Conservation (phyloP, 2,329 filamentous ascomycete genomes). For the Ophiocordyceps australis region DNA sequence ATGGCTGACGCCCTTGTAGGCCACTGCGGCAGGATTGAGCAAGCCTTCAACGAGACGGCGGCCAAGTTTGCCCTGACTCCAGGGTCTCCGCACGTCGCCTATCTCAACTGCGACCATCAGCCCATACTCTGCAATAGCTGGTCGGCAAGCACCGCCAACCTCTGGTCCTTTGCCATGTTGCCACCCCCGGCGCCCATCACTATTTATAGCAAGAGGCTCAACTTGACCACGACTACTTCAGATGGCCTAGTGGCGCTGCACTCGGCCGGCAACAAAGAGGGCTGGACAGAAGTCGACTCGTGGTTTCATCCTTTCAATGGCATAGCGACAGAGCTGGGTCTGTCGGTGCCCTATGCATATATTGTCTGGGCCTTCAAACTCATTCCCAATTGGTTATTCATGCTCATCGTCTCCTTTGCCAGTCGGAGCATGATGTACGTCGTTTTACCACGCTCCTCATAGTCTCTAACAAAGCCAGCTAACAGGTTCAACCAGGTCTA, state of each 20-base stretch:
- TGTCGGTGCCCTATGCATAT: slow-evolving; percentile 49
- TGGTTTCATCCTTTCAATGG: slow-evolving; percentile 65
- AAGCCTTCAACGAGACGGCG: slow-evolving; percentile 48
- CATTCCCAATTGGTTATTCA: slow-evolving; percentile 59
- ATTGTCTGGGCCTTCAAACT: slow-evolving; percentile 46
- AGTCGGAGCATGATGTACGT: slow-evolving; percentile 62
- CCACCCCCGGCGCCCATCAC: slow-evolving; percentile 45
- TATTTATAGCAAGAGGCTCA: slow-evolving; percentile 47
- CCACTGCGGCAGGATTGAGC: slow-evolving; percentile 44
- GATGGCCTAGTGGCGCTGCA: slow-evolving; percentile 44
- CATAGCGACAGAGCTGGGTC: slow-evolving; percentile 38
- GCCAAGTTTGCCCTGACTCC: slow-evolving; percentile 42
- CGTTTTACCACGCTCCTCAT: not conserved
- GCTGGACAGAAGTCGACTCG: slow-evolving; percentile 33
- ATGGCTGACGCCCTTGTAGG: slow-evolving; percentile 21
- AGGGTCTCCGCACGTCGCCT: slow-evolving; percentile 46
- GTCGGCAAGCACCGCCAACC: slow-evolving; percentile 42
- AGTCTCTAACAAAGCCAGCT: not conserved
- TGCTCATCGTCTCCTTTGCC: slow-evolving; percentile 56
- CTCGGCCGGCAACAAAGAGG: slow-evolving; percentile 29
- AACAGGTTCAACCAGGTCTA: slow-evolving; percentile 13
- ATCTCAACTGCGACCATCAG: slow-evolving; percentile 58
- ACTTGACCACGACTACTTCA: slow-evolving; percentile 48
- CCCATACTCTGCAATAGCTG: slow-evolving; percentile 59
- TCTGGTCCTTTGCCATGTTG: slow-evolving; percentile 52